These are phyloP conservation scores for Ceratocystis lukuohia DNA, from an alignment of 2,329 filamentous ascomycete genomes.

Conservation along the genomic window DNA sequence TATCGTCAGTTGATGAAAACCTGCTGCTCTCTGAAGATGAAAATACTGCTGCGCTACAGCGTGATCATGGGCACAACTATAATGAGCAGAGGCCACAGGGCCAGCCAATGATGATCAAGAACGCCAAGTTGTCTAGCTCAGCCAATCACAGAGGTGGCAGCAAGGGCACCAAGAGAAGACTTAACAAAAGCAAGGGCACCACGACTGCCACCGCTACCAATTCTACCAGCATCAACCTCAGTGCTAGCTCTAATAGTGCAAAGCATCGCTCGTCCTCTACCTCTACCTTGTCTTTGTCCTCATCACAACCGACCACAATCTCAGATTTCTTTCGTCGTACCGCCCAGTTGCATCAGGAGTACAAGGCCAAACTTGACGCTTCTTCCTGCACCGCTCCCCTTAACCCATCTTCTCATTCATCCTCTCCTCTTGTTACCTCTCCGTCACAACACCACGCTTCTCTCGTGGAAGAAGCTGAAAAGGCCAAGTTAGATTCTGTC, in stretches of 20 bases:
- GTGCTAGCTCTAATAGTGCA: slow-evolving; percentile 4
- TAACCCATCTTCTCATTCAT: neutral
- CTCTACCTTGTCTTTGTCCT: neutral
- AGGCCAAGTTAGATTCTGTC: slow-evolving; percentile 22
- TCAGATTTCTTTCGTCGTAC: slow-evolving; percentile 15
- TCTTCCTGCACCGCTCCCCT: neutral
- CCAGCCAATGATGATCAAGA: slow-evolving; percentile 17
- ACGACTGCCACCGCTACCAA: neutral
- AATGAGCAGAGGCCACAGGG: neutral
- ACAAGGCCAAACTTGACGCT: slow-evolving; percentile 11
- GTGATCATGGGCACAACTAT: neutral
- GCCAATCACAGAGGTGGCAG: slow-evolving; percentile 16
- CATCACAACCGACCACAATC: slow-evolving; percentile 9
- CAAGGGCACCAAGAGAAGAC: slow-evolving; percentile 10
- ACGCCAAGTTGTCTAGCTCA: slow-evolving; percentile 1
- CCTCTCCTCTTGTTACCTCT: slow-evolving; percentile 1
- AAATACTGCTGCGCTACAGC: neutral
- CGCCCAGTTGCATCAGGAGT: slow-evolving; percentile 13
- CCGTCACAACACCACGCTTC: neutral
- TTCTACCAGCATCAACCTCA: slow-evolving; percentile 7
- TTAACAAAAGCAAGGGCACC: slow-evolving; percentile 5
- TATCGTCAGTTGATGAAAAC: slow-evolving; percentile 17
- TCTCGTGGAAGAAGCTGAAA: slow-evolving; percentile 15
- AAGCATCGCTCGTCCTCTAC: neutral
- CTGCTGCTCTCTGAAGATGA: slow-evolving; percentile 13